A percentile compares a stretch with the other conserved stretches of the same genome.
Conservation (phyloP, 768 basidiomycete genomes). For the Podaxis mareebaensis region DNA sequence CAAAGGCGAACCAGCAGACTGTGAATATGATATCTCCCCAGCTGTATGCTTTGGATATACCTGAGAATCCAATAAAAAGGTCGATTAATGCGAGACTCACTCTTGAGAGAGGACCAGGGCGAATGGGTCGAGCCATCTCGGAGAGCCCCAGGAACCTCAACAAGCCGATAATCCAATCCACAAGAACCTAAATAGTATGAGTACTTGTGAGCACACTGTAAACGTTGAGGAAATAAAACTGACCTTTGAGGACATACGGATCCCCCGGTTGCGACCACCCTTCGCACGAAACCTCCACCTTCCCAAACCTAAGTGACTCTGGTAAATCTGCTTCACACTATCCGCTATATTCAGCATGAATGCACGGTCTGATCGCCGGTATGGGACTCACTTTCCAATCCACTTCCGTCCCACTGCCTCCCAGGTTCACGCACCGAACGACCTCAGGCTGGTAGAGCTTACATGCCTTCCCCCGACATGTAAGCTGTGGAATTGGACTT, state of each 20-base stretch:
- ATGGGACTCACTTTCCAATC: conserved; percentile 80
- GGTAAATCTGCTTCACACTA: conserved; percentile 93
- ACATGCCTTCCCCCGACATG: conserved; percentile 81
- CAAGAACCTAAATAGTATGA: conserved; percentile 65
- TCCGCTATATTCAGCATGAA: not conserved
- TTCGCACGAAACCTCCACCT: conserved; percentile 86
- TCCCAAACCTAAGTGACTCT: conserved; percentile 77
- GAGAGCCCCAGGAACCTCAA: conserved; percentile 59
- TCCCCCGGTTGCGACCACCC: conserved; percentile 87
- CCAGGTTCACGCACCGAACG: conserved; percentile 77
- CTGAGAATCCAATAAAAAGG: not conserved
- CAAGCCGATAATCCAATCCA: conserved; percentile 79
- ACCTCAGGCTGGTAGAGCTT: conserved; percentile 77
- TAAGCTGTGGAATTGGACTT: conserved; percentile 72
- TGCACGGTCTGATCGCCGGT: not conserved
- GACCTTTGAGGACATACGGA: conserved; percentile 82
- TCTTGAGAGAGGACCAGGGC: conserved; percentile 27
- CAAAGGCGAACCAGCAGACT: conserved; percentile 54
- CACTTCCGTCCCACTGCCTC: conserved; percentile 74
- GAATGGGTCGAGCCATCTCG: conserved; percentile 31
- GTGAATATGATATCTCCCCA: conserved; percentile 51
- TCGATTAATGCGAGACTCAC: conserved; percentile 23
- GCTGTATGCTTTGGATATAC: conserved; percentile 43
- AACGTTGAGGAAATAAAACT: conserved; percentile 11
- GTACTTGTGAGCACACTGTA: not conserved